Base-by-base conservation (phyloP, 352 stramenopile species). In the Aphanomyces astaci region DNA sequence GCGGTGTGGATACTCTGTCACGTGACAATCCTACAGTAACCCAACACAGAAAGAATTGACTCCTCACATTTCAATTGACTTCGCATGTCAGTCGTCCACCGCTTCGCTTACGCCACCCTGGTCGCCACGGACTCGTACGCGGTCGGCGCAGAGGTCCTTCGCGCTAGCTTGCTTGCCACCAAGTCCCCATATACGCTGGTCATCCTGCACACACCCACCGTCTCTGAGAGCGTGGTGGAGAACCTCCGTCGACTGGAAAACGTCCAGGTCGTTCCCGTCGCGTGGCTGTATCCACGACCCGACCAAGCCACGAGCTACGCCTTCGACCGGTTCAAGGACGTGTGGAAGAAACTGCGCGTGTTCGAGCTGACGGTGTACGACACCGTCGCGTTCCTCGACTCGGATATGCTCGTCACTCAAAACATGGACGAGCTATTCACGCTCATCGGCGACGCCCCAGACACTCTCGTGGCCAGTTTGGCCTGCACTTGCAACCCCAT, bases 291-390 rank as follows among this genome's bases (percentile, higher is more conserved):
- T 17, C 60, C 36, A 4, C 7, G 24, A 2, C 1, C 39, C 27
- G 40, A 15, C 15, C 60, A 66, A 57, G 24, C 22, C 10, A 46
- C 31, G 19, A 31, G 32, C n/a, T 66, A 66, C n/a, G 36, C 36
- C 9, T 66, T 66, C 22, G 60, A 63, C 5, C 60, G 60, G 4
- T 66, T 66, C 48, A 17, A 66, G 22, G 24, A 66, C 15, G 43
- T 25, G 1, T 66, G 60, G 60, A 27, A 36, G 77, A 95, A 95
- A 71, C 77, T 95, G 36, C 86, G 92, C 72, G 86, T 96, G 40
- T 96, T 87, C 84, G 94, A 95, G 57, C 77, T 96, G 73, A 77
- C 93, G 60, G 84, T 95, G 73, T 96, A 94, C 73, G 87, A 96
- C 43, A 88, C 87, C 64, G 81, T 96, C 25, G 87, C 96, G 64